A percentile compares a stretch with the other conserved stretches of the same genome.
phyloP scores from a whole-genome alignment of 2,329 filamentous ascomycete genomes.

The Blastomyces silverae region DNA sequence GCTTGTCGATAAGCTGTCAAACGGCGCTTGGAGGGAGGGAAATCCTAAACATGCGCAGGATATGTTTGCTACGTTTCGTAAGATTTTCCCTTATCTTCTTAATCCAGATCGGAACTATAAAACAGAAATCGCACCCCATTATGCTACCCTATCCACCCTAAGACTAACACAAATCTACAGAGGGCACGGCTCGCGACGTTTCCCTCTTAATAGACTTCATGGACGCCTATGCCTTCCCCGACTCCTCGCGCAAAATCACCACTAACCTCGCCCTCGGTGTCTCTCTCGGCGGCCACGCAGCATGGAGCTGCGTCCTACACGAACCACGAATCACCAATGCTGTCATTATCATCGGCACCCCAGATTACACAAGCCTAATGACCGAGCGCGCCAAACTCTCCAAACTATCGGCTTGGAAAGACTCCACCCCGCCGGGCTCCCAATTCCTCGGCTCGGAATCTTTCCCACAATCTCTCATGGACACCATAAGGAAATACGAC shows the following conservation, averaged over 20 bases:
- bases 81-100: constrained; percentile 27
- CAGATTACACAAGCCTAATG: constrained; percentile 79
- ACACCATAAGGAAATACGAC: constrained; percentile 59
- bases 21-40: constrained; percentile 70
- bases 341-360: constrained; percentile 78
- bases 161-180: constrained; percentile 26
- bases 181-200: constrained; percentile 67
- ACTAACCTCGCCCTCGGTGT: constrained; percentile 73
- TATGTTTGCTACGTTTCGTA: constrained; percentile 74
- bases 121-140: neutral
- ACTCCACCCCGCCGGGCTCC: constrained; percentile 49
- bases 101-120: neutral
- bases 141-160: constrained; percentile 8
- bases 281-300: constrained; percentile 78
- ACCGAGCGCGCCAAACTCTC: constrained; percentile 66
- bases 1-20: constrained; percentile 59
- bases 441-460: constrained; percentile 69
- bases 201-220: constrained; percentile 69
- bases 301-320: constrained; percentile 74
- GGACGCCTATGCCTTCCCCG: constrained; percentile 63
- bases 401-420: constrained; percentile 56
- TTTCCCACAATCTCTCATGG: constrained; percentile 64
- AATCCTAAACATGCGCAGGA: constrained; percentile 80
- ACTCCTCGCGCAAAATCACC: constrained; percentile 42
- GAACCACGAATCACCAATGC: constrained; percentile 73